Percentiles rank a stretch among this genome's conserved stretches.
phyloP scores from a whole-genome alignment of 169 alveolate species.

The Cryptosporidium muris region DNA sequence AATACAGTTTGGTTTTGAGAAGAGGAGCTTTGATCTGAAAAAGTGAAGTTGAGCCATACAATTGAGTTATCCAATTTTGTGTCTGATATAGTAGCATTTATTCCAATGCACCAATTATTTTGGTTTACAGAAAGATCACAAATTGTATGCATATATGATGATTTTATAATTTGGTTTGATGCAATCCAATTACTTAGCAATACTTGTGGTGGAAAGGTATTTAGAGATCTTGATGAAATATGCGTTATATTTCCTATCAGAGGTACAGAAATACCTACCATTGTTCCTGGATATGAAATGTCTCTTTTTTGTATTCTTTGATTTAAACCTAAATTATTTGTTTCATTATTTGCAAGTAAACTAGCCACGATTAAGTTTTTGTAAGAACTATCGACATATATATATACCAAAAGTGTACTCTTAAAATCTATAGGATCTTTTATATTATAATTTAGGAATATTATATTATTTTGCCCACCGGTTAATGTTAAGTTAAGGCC shows the following conservation, averaged over 20 bases:
- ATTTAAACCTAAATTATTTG: too few relatives aligned
- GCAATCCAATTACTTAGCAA: constrained; percentile 37
- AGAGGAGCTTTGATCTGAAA: neutral
- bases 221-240: neutral
- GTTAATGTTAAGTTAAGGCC: too few relatives aligned
- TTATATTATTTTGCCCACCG: too few relatives aligned
- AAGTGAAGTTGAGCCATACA: constrained; percentile 48
- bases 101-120: constrained; percentile 37
- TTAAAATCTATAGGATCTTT: too few relatives aligned
- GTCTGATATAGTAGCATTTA: constrained; percentile 18
- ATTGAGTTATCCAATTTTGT: neutral
- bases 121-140: constrained; percentile 9
- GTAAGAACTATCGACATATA: too few relatives aligned
- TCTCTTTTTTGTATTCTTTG: neutral
- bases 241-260: constrained; percentile 1
- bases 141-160: constrained; percentile 20
- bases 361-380: too few relatives aligned
- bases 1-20: neutral
- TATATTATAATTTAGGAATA: too few relatives aligned
- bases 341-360: too few relatives aligned
- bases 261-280: constrained; percentile 23
- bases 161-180: constrained; percentile 1
- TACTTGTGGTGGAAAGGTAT: neutral
- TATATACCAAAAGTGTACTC: too few relatives aligned
- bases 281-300: too few relatives aligned